Percentiles rank a stretch among this genome's conserved stretches.
Conservation (phyloP, 1,139 yeast species). For the Blastobotrys illinoisensis region DNA sequence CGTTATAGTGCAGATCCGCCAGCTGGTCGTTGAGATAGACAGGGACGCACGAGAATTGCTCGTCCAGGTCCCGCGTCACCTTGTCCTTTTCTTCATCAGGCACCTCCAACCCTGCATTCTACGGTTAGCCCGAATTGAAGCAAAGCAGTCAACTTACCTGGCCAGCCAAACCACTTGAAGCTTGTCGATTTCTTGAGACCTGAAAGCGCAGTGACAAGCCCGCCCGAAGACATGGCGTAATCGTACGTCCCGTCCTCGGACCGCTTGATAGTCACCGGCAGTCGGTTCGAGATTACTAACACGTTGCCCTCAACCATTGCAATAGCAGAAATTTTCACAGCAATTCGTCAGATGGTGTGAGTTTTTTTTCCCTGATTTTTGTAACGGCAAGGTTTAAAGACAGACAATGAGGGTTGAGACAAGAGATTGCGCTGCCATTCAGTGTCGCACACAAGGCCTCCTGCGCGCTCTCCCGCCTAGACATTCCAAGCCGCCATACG, state of each 20-base stretch:
- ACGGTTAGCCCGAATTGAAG: background rate
- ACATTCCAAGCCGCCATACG: background rate
- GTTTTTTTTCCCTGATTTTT: background rate
- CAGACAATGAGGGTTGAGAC: background rate
- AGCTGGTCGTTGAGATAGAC: conserved; percentile 79
- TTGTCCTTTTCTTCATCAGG: conserved; percentile 67
- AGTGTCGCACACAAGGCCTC: background rate
- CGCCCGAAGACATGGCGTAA: conserved; percentile 91
- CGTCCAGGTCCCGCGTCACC: conserved; percentile 65
- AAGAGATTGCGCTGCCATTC: background rate
- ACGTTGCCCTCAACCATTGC: conserved; percentile 48
- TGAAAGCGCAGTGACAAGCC: conserved; percentile 90
- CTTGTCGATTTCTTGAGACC: conserved; percentile 81
- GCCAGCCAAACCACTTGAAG: conserved; percentile 99
- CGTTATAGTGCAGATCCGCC: conserved; percentile 95
- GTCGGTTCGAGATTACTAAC: conserved; percentile 86
- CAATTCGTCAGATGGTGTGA: background rate
- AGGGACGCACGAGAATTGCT: conserved; percentile 84
- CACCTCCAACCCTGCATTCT: conserved; percentile 60
- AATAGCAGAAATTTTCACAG: background rate
- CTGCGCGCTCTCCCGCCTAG: background rate
- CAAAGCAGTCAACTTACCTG: conserved; percentile 35
- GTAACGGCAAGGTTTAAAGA: background rate
- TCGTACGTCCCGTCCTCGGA: conserved; percentile 60
- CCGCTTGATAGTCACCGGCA: conserved; percentile 86